These are phyloP conservation scores for Sugiyamaella smithiae DNA, from an alignment of 805 yeast genomes.

Conservation along the genomic window DNA sequence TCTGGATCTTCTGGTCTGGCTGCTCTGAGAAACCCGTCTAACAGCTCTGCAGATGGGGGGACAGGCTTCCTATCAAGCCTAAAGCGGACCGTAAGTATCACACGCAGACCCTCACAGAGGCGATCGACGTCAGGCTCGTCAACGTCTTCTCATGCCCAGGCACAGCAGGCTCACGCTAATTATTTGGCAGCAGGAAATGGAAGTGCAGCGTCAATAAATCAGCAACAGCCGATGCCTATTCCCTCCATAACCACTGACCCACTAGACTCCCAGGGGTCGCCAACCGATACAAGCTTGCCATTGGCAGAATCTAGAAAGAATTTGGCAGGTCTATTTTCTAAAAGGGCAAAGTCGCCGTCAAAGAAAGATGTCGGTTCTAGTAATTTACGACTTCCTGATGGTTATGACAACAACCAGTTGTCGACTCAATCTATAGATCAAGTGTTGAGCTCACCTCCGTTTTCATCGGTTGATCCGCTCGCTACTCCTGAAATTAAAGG, in stretches of 20 bases:
- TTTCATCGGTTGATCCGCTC: not conserved
- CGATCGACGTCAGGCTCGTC: constrained; percentile 21
- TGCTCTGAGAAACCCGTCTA: not conserved
- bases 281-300: too few relatives aligned
- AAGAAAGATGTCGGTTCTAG: not conserved
- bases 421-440: constrained; percentile 24
- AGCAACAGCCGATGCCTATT: not conserved
- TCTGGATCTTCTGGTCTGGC: not conserved
- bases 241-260: not conserved
- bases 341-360: constrained; percentile 20
- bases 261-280: not conserved
- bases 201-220: not conserved
- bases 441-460: constrained; percentile 11
- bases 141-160: constrained; percentile 7
- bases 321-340: constrained; percentile 15
- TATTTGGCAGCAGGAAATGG: not conserved
- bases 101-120: constrained; percentile 15
- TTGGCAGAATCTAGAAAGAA: constrained; percentile 8
- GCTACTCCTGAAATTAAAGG: too few relatives aligned
- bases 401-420: not conserved
- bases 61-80: constrained; percentile 18
- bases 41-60: not conserved
- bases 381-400: not conserved
- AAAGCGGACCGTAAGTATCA: constrained; percentile 21
- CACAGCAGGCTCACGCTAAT: not conserved